Evolutionary conservation across 2,329 filamentous ascomycete genomes (phyloP).

Genomic region (Fusarium sp.): DNA sequence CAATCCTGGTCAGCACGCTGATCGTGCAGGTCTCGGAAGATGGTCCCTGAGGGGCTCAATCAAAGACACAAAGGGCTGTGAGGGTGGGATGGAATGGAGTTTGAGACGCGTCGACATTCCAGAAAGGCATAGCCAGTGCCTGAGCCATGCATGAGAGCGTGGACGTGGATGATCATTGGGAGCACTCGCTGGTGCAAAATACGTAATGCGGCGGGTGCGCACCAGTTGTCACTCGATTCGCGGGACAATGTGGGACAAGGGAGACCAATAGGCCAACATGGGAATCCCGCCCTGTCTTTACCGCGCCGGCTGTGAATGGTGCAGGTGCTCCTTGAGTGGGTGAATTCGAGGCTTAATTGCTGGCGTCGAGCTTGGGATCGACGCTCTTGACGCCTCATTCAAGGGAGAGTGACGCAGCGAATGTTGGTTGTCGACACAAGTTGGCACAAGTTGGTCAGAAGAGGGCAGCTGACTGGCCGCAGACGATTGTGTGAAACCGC

Average conservation of each 20-base stretch:
- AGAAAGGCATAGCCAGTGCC: conserved; percentile 39
- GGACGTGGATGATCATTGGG: conserved; percentile 36
- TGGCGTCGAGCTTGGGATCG: conserved; percentile 11
- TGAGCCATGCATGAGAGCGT: conserved; percentile 36
- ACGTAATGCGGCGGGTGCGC: conserved; percentile 40
- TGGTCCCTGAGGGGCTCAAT: conserved; percentile 28
- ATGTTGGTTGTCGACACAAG: conserved; percentile 9
- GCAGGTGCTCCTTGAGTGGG: conserved; percentile 13
- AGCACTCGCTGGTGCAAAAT: conserved; percentile 31
- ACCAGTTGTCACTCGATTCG: conserved; percentile 32
- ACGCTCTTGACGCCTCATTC: conserved; percentile 19
- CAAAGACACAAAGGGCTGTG: conserved; percentile 19
- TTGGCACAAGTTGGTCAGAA: conserved; percentile 31
- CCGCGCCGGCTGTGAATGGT: conserved; percentile 20
- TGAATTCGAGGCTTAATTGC: conserved; percentile 34
- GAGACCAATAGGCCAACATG: conserved; percentile 26
- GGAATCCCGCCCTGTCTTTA: conserved; percentile 22
- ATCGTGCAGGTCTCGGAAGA: conserved; percentile 29
- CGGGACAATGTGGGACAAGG: conserved; percentile 25
- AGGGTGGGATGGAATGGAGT: conserved; percentile 42
- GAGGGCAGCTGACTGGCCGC: conserved; percentile 26
- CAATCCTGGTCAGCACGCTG: conserved; percentile 25
- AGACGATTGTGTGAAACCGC: conserved; percentile 26
- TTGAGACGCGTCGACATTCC: conserved; percentile 40
- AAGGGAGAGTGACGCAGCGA: conserved; percentile 35